Evolutionary conservation across 176 grass and related monocot species (phyloP).

Genomic region (Hyparrhenia diplandra): DNA sequence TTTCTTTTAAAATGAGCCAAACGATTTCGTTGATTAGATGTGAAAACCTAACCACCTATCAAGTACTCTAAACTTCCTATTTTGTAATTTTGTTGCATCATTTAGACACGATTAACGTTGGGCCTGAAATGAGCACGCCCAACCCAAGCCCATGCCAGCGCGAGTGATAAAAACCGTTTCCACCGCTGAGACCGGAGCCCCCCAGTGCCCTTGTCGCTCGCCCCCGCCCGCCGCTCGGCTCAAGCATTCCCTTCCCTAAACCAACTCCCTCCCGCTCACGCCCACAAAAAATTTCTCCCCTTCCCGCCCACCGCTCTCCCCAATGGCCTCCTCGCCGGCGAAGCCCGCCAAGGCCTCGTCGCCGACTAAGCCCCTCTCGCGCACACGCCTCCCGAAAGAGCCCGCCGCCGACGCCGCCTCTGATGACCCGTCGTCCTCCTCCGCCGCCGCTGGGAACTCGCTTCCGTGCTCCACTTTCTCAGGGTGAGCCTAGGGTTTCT

Average conservation of each 20-base stretch:
- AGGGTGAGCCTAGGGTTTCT: slow-evolving; percentile 49
- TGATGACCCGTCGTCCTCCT: slow-evolving; percentile 36
- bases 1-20: too few relatives aligned
- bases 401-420: neutral
- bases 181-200: neutral
- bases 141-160: neutral
- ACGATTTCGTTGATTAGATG: too few relatives aligned
- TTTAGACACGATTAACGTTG: neutral
- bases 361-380: neutral
- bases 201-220: neutral
- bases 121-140: neutral
- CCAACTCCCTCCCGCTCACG: slow-evolving; percentile 22
- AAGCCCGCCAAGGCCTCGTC: slow-evolving; percentile 30
- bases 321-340: slow-evolving; percentile 43
- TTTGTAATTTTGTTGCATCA: neutral
- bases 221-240: neutral
- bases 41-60: neutral
- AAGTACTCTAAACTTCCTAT: neutral
- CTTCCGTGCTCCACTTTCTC: slow-evolving; percentile 82
- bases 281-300: slow-evolving; percentile 18
- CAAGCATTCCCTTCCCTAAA: neutral
- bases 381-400: neutral
- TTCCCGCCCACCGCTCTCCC: slow-evolving; percentile 31
- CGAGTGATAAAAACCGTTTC: neutral
- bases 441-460: slow-evolving; percentile 81